Evolutionary conservation across 495 filamentous ascomycete genomes (phyloP), one percentile per base, ranked within the genome.

Genomic region (Tricharina praecox): DNA sequence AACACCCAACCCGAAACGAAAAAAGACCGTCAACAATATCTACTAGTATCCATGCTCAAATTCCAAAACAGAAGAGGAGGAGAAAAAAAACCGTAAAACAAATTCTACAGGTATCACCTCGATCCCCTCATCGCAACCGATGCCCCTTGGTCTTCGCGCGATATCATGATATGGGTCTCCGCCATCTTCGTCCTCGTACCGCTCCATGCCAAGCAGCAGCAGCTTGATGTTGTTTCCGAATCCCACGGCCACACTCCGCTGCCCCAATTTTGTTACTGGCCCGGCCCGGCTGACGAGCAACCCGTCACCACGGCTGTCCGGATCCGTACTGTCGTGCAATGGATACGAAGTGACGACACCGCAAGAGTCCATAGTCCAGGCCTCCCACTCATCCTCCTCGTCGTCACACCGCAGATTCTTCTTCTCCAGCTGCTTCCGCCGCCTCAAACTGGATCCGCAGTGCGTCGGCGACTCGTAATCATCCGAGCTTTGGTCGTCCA

Each of bases 161-260:
- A 46, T 61, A 57, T 56, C 62, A 43, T 53, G 34, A 54, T 48
- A 35, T 35, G 48, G 51, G 47, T 59, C 53, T 33, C 46, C 44
- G 30, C 49, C 44, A 43, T 53, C 50, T 58, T 66, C 56, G 50
- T 64, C 56, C 19, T 61, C 74, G 56, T 75, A 79, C 33, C 72
- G 63, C 55, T 78, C 77, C 48, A 74, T 70, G 20, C 77, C 77
- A 4, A 76, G 63, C 23, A 67, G 72, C 25, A 82, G 64, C 23
- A 83, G 57, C 60, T 82, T 82, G 50, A 83, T 68, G 1, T 71
- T 66, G 47, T 82, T 78, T 7, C 78, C 81, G 28, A 81, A 72
- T 0, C 69, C 77, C 1, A 85, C 68, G 1, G 75, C 79, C 11
- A 82, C 66, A 37, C 70, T 75, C 37, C 66, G 56, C 15, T 68